Percentiles rank a stretch among this genome's conserved stretches.
phyloP scores from a whole-genome alignment of 176 grass and related monocot genomes.

The Zizania latifolia region DNA sequence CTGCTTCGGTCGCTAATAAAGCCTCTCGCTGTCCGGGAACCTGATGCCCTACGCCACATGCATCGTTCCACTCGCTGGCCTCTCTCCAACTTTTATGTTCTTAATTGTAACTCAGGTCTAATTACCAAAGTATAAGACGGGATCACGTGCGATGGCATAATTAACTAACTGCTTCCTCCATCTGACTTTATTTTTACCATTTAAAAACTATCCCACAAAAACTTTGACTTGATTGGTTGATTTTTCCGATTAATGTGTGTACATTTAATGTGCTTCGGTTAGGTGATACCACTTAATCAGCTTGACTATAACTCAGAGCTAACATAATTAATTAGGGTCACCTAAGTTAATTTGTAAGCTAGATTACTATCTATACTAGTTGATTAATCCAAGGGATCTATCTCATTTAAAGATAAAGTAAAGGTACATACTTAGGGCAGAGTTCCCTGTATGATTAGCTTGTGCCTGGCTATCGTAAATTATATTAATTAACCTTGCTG shows the following conservation, averaged over 20 bases:
- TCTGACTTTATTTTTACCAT: too few relatives aligned
- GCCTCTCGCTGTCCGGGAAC: not conserved
- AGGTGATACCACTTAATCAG: too few relatives aligned
- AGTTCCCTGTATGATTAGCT: not conserved
- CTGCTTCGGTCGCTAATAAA: not conserved
- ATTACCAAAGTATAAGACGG: not conserved
- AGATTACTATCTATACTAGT: too few relatives aligned
- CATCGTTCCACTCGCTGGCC: not conserved
- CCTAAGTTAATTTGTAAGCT: too few relatives aligned
- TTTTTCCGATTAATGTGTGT: too few relatives aligned
- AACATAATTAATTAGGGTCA: too few relatives aligned
- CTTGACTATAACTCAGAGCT: too few relatives aligned
- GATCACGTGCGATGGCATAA: not conserved
- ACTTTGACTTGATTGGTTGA: too few relatives aligned
- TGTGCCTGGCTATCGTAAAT: not conserved
- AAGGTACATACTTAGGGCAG: not conserved
- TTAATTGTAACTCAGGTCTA: not conserved
- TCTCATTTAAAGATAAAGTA: not conserved
- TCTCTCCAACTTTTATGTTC: not conserved
- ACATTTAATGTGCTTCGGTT: too few relatives aligned
- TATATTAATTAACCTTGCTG: not conserved
- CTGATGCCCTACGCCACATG: slow-evolving; percentile 23
- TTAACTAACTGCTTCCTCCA: too few relatives aligned
- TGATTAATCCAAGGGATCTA: not conserved
- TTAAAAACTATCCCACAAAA: too few relatives aligned